Conservation (phyloP, 2,329 filamentous ascomycete species). For the Cordyceps javanica region DNA sequence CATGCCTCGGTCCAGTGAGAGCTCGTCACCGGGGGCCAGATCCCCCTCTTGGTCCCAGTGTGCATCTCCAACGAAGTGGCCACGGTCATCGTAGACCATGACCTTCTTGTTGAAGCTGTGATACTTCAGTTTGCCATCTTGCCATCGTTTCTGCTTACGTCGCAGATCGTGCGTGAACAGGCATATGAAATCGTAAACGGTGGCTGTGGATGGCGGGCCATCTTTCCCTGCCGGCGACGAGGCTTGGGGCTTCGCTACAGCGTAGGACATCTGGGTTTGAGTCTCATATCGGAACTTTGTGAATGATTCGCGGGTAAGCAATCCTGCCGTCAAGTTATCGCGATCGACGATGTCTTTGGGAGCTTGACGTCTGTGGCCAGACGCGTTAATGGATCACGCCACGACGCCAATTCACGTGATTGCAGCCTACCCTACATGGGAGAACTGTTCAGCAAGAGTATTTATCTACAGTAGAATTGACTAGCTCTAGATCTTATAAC, state of each 20-base stretch:
- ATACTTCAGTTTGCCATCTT: constrained; percentile 81
- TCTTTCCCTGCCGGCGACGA: background rate
- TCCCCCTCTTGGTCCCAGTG: constrained; percentile 67
- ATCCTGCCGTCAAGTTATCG: constrained; percentile 17
- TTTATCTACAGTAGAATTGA: too few relatives aligned
- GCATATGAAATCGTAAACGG: constrained; percentile 76
- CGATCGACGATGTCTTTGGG: background rate
- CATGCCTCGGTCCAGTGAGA: constrained; percentile 68
- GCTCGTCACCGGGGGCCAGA: constrained; percentile 76
- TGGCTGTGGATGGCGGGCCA: constrained; percentile 51
- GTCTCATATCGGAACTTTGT: background rate
- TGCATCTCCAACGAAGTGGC: constrained; percentile 76
- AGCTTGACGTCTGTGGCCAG: background rate
- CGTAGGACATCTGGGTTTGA: constrained; percentile 9
- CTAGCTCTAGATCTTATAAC: too few relatives aligned
- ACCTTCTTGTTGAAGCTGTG: constrained; percentile 87
- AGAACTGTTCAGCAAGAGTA: background rate
- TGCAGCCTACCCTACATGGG: background rate
- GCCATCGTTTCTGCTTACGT: constrained; percentile 87
- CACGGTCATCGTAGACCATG: constrained; percentile 81
- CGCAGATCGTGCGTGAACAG: constrained; percentile 81
- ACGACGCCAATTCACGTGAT: constrained; percentile 13
- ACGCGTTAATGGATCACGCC: constrained; percentile 12
- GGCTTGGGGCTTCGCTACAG: constrained; percentile 11
- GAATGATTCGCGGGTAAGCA: background rate